Percentiles rank a stretch among this genome's conserved stretches.
Evolutionary conservation across 2,329 filamentous ascomycete species (phyloP).

Genomic region (Aspergillus texensis): DNA sequence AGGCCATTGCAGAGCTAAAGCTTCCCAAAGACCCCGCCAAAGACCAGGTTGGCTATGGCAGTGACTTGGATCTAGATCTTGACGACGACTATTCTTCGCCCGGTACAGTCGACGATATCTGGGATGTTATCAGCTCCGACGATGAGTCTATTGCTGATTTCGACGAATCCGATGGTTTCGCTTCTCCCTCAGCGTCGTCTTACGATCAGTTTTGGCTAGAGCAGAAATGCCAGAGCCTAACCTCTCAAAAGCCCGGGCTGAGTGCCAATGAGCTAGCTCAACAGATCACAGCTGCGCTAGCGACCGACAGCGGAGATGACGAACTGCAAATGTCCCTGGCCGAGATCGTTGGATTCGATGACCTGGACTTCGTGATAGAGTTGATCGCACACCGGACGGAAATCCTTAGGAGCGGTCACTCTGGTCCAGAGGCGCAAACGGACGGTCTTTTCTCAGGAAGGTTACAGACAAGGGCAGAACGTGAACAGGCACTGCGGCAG

Average conservation of each 20-base stretch:
- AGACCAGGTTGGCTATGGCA: constrained; percentile 50
- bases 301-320: constrained; percentile 72
- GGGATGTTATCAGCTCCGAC: constrained; percentile 84
- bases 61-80: constrained; percentile 58
- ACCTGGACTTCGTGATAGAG: constrained; percentile 90
- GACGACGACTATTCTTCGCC: constrained; percentile 66
- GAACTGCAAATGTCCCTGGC: constrained; percentile 89
- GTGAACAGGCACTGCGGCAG: constrained; percentile 74
- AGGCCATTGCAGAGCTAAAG: constrained; percentile 75
- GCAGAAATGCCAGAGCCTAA: constrained; percentile 67
- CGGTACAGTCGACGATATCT: constrained; percentile 75
- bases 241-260: constrained; percentile 66
- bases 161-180: constrained; percentile 54
- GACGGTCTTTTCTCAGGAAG: constrained; percentile 53
- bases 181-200: constrained; percentile 30
- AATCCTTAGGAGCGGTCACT: constrained; percentile 55
- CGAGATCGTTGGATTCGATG: constrained; percentile 89
- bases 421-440: constrained; percentile 36
- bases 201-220: constrained; percentile 72
- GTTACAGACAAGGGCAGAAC: constrained; percentile 74
- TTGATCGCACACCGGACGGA: constrained; percentile 76
- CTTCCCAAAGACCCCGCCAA: constrained; percentile 54
- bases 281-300: constrained; percentile 75
- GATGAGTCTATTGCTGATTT: constrained; percentile 68
- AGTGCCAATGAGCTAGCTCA: constrained; percentile 71